These are phyloP conservation scores for Phytophthora multivora DNA, from an alignment of 352 stramenopile genomes.

Conservation along the genomic window DNA sequence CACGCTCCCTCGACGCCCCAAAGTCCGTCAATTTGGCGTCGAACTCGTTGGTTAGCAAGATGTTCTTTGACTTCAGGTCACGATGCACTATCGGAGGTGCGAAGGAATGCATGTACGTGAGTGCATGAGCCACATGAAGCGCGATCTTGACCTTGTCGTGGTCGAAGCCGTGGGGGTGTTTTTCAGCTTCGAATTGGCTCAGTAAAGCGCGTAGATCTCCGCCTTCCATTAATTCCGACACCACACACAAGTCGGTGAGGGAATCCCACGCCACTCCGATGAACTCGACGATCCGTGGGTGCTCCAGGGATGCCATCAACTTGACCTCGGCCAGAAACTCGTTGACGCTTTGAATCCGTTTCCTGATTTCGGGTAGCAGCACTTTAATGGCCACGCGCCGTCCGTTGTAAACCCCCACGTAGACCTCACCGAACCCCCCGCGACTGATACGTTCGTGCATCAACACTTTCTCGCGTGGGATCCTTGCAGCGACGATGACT, in stretches of 20 bases:
- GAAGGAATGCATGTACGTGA: constrained; percentile 27
- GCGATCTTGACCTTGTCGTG: constrained; percentile 5
- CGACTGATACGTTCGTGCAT: constrained; percentile 29
- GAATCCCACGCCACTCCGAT: constrained; percentile 41
- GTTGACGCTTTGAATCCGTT: constrained; percentile 41
- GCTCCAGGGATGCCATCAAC: constrained; percentile 46
- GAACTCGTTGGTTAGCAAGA: constrained; percentile 38
- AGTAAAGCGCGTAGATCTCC: constrained; percentile 37
- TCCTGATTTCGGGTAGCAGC: constrained; percentile 38
- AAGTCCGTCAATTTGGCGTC: constrained; percentile 60
- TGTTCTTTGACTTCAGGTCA: constrained; percentile 66
- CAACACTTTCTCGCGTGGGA: constrained; percentile 35
- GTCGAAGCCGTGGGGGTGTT: constrained; percentile 7
- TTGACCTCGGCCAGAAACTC: constrained; percentile 49
- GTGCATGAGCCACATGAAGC: background rate
- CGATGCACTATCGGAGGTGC: constrained; percentile 34
- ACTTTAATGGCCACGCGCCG: constrained; percentile 50
- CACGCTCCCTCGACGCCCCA: constrained; percentile 22
- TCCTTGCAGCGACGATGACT: constrained; percentile 21
- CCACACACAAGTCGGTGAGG: constrained; percentile 26
- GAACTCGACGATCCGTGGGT: constrained; percentile 30
- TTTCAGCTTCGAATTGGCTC: background rate
- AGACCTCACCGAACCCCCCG: constrained; percentile 40
- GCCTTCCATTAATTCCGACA: constrained; percentile 46
- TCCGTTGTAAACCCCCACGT: constrained; percentile 34